These are phyloP conservation scores for Paraphaeosphaeria minitans DNA, from an alignment of 2,329 filamentous ascomycete genomes.

Conservation along the genomic window DNA sequence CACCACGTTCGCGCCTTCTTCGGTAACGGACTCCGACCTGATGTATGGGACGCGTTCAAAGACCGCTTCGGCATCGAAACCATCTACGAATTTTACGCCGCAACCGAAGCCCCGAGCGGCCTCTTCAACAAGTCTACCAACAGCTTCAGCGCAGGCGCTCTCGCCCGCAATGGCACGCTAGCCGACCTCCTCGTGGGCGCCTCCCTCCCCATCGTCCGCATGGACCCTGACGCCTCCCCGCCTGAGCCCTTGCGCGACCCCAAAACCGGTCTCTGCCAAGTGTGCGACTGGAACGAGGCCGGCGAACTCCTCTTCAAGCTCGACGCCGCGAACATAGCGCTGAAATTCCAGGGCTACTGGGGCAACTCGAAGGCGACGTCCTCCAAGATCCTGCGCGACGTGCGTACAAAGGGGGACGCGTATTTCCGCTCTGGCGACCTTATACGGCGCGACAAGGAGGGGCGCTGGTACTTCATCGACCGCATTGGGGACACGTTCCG, in stretches of 20 bases:
- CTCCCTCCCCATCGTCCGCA: conserved; percentile 65
- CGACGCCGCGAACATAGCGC: conserved; percentile 51
- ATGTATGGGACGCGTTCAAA: conserved; percentile 50
- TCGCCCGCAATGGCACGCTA: conserved; percentile 72
- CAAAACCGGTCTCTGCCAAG: conserved; percentile 67
- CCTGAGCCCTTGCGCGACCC: conserved; percentile 66
- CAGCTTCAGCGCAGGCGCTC: conserved; percentile 65
- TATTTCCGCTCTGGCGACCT: conserved; percentile 48
- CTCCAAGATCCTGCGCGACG: conserved; percentile 42
- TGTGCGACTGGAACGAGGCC: conserved; percentile 66
- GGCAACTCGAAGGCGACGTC: conserved; percentile 45
- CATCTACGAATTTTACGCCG: conserved; percentile 48
- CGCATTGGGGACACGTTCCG: conserved; percentile 48
- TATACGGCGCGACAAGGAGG: conserved; percentile 38
- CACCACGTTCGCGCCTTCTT: conserved; percentile 42
- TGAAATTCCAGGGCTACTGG: conserved; percentile 68
- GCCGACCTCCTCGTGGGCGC: conserved; percentile 58
- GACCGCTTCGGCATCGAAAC: conserved; percentile 45
- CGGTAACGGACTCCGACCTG: conserved; percentile 50
- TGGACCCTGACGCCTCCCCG: conserved; percentile 67
- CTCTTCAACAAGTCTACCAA: conserved; percentile 59
- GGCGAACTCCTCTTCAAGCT: conserved; percentile 68
- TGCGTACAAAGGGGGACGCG: conserved; percentile 43
- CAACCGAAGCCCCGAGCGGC: conserved; percentile 61
- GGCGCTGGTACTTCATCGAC: conserved; percentile 46